Percentiles rank a stretch among this genome's conserved stretches.
These are phyloP conservation scores for Heliocybe sulcata DNA, from an alignment of 1,284 basidiomycete species.

Conservation along the genomic window DNA sequence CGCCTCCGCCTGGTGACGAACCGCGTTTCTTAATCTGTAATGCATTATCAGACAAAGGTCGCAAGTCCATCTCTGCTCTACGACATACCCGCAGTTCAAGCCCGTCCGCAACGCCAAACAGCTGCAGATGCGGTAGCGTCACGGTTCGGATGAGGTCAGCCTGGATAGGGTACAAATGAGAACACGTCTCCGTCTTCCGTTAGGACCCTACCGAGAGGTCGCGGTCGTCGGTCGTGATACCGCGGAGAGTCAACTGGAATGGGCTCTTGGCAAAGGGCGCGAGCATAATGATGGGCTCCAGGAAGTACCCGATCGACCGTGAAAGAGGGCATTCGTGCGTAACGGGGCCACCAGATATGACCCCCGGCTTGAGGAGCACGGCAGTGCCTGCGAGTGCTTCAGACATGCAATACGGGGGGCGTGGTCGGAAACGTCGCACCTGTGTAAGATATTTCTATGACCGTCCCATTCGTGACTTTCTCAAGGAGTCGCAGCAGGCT, in stretches of 20 bases:
- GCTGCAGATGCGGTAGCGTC: constrained; percentile 84
- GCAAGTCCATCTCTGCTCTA: background rate
- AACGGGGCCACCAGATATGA: constrained; percentile 80
- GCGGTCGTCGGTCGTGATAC: constrained; percentile 86
- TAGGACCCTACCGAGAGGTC: constrained; percentile 71
- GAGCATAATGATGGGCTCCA: constrained; percentile 86
- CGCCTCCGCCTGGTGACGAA: constrained; percentile 87
- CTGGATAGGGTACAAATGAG: constrained; percentile 22
- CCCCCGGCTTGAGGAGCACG: constrained; percentile 86
- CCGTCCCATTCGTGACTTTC: constrained; percentile 90
- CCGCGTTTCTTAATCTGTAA: constrained; percentile 88
- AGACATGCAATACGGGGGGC: background rate
- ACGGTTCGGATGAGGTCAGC: constrained; percentile 90
- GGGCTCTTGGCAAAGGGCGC: constrained; percentile 93
- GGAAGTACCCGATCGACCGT: constrained; percentile 88
- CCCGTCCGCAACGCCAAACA: constrained; percentile 86
- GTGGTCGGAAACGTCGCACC: constrained; percentile 38
- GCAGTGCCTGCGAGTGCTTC: constrained; percentile 62
- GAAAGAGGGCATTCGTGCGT: constrained; percentile 86
- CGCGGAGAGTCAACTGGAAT: constrained; percentile 74
- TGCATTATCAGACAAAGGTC: constrained; percentile 5
- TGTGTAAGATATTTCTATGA: constrained; percentile 96
- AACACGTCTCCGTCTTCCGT: background rate
- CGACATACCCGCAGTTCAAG: constrained; percentile 72
- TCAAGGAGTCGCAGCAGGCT: constrained; percentile 87